Conservation (phyloP, 2,329 filamentous ascomycete species). For the Cryphonectria radicalis region DNA sequence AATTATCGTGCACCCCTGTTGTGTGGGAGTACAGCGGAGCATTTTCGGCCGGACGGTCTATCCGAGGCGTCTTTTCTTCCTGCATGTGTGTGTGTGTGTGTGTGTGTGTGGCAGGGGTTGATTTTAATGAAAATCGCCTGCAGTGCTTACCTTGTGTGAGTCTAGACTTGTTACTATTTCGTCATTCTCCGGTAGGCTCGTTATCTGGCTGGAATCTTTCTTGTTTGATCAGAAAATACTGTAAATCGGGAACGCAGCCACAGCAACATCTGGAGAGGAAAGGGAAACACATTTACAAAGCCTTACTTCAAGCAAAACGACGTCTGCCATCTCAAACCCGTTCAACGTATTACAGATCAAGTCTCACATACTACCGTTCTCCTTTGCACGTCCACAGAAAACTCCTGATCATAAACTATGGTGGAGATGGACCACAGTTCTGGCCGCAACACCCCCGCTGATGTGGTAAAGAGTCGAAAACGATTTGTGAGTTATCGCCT, state of each 20-base stretch:
- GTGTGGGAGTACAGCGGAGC: slow-evolving; percentile 5
- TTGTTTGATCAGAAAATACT: background rate
- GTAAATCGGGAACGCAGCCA: background rate
- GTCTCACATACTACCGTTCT: background rate
- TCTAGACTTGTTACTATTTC: background rate
- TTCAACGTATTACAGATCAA: background rate
- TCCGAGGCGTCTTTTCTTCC: background rate
- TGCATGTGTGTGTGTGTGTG: background rate
- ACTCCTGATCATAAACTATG: background rate
- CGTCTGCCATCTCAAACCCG: background rate
- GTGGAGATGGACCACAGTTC: slow-evolving; percentile 15
- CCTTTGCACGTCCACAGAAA: background rate
- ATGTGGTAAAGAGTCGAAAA: slow-evolving; percentile 25
- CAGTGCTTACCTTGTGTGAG: slow-evolving; percentile 2
- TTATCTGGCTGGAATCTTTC: background rate
- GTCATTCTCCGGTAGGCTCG: background rate
- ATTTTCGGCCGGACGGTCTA: background rate
- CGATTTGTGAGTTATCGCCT: slow-evolving; percentile 43
- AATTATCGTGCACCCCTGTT: background rate
- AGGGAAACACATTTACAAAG: background rate
- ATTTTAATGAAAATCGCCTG: background rate
- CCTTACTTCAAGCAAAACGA: background rate
- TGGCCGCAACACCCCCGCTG: slow-evolving; percentile 20
- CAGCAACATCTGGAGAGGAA: background rate
- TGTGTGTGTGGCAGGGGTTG: slow-evolving; percentile 3